Base-by-base conservation (phyloP, 106 monocot genomes). In the Xerophyta viscosa region DNA sequence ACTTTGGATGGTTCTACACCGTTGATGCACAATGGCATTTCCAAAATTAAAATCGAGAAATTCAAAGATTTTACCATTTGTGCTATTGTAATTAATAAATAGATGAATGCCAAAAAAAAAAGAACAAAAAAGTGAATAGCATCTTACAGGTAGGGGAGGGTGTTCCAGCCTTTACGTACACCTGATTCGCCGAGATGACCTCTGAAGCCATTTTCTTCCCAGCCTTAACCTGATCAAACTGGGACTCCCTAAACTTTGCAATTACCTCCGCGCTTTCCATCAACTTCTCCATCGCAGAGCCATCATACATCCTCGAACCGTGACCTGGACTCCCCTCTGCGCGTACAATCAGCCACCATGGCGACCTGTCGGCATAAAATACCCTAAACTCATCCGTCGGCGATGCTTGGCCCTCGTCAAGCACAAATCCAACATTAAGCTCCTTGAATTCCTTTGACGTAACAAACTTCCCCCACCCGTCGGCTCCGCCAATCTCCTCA, bases 361-460 rank as follows among this genome's bases (percentile, higher is more conserved):
- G 85, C 52, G 63, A 65, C 36, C 96, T 45, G 41, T 96, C 96
- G 0, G 84, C 88, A 43, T 85, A 89, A 53, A 96, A 96, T 10
- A 96, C 96, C 64, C 96, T 59, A 48, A 82, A 82, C 62, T 85
- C 88, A 3, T 82, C 96, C 22, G 72, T 77, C 9, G 61, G 77
- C 9, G 88, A 89, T 3, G 96, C 96, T 81, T 96, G 96, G 27
- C 89, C 96, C 49, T 96, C 96, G 23, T 88, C 88, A 6, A 96
- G 63, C 27, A 89, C 59, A 45, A 96, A 85, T 25, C 96, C 96
- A 5, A 96, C 76, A 17, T 96, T 82, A 13, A 96, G 70, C 8
- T 6, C 15, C 47, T 29, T 30, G 62, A 96, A 96, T 46, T 72
- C 70, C 64, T 81, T 81, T 3, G 96, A 96, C 8, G 37, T 23